These are phyloP conservation scores for Dendrobium catenatum DNA, from an alignment of 106 monocot genomes.

Conservation along the genomic window DNA sequence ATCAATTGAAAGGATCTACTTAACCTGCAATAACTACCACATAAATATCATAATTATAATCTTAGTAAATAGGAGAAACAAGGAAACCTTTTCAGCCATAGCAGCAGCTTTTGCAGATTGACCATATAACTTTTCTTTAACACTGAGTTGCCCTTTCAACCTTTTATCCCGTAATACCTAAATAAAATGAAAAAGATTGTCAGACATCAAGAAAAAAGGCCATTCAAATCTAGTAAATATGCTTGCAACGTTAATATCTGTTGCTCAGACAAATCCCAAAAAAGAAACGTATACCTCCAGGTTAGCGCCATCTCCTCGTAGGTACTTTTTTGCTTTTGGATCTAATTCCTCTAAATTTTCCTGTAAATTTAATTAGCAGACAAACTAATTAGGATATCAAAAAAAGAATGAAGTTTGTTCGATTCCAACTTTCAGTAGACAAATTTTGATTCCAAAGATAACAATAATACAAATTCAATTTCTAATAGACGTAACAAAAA, in stretches of 20 bases:
- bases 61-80: not conserved
- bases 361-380: slow-evolving; percentile 14
- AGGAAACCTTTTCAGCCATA: slow-evolving; percentile 76
- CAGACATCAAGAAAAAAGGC: not conserved
- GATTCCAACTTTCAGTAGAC: not conserved
- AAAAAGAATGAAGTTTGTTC: not conserved
- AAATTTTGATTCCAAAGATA: not conserved
- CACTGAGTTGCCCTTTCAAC: slow-evolving; percentile 65
- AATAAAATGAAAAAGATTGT: not conserved
- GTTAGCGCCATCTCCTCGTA: slow-evolving; percentile 65
- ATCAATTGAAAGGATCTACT: not conserved
- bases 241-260: not conserved
- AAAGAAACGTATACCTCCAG: slow-evolving; percentile 46
- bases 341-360: slow-evolving; percentile 52
- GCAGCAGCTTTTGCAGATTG: slow-evolving; percentile 81
- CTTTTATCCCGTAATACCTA: slow-evolving; percentile 82
- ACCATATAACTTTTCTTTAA: slow-evolving; percentile 71
- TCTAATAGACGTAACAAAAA: not conserved
- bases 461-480: not conserved
- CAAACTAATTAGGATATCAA: not conserved
- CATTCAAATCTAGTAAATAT: not conserved
- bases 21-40: not conserved
- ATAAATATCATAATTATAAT: not conserved
- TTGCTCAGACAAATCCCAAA: not conserved
- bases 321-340: slow-evolving; percentile 55